phyloP scores from a whole-genome alignment of 805 yeast species.

The Wickerhamiella siamensis region DNA sequence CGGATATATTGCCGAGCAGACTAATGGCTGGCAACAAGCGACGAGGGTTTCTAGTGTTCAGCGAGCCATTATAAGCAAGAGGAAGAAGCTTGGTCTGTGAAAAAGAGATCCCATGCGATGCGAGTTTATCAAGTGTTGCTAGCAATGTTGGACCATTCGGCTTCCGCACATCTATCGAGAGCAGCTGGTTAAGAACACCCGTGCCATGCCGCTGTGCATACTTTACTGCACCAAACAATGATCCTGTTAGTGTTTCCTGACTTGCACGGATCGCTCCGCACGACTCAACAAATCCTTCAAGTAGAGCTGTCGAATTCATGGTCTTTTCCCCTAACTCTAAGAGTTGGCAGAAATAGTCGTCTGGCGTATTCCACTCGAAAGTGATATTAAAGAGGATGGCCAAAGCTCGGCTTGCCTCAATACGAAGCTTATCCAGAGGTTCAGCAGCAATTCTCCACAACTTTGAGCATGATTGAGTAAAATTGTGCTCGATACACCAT shows the following conservation, averaged over 20 bases:
- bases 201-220: background rate
- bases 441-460: constrained; percentile 50
- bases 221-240: background rate
- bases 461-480: constrained; percentile 10
- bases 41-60: constrained; percentile 31
- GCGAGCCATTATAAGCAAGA: constrained; percentile 41
- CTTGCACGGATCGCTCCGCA: constrained; percentile 9
- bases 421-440: constrained; percentile 41
- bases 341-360: background rate
- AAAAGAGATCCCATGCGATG: constrained; percentile 17
- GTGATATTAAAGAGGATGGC: constrained; percentile 10
- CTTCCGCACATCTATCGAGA: background rate
- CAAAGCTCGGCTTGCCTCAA: constrained; percentile 30
- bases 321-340: background rate
- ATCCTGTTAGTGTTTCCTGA: background rate
- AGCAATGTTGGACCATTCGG: background rate
- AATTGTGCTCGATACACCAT: constrained; percentile 23
- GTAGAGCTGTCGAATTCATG: constrained; percentile 1
- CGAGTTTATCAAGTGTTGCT: constrained; percentile 5
- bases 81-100: constrained; percentile 27
- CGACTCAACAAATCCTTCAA: constrained; percentile 12
- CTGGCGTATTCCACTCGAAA: constrained; percentile 1
- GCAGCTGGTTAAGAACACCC: background rate
- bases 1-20: constrained; percentile 31
- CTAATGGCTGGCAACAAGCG: constrained; percentile 30